Conservation (phyloP, 2,329 filamentous ascomycete genomes). For the Colletotrichum melonis region DNA sequence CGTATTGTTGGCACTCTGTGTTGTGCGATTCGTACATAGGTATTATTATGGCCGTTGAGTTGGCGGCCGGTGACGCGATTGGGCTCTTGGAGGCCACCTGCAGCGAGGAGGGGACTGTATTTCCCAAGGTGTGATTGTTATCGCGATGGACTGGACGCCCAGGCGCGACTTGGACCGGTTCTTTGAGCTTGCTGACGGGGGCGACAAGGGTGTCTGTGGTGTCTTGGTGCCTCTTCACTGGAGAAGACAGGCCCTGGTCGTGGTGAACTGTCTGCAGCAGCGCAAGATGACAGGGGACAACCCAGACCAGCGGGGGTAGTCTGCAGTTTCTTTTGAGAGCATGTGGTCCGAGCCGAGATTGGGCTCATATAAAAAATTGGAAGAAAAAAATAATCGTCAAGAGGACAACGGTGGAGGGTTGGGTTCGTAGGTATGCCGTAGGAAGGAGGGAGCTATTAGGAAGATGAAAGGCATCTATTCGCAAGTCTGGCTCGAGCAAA, state of each 20-base stretch:
- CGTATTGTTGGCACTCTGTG: neutral
- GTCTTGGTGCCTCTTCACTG: slow-evolving; percentile 15
- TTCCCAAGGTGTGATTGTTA: neutral
- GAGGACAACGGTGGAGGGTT: neutral
- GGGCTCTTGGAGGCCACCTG: neutral
- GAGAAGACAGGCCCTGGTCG: slow-evolving; percentile 11
- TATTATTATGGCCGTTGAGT: neutral
- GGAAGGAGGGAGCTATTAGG: neutral
- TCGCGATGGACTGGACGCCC: neutral
- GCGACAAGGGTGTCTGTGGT: slow-evolving; percentile 6
- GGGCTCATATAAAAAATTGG: slow-evolving; percentile 20
- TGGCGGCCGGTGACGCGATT: slow-evolving; percentile 19
- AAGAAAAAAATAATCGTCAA: neutral
- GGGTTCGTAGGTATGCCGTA: neutral
- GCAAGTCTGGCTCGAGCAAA: neutral
- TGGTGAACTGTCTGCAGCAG: neutral
- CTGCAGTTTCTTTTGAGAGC: slow-evolving; percentile 30
- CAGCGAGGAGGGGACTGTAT: slow-evolving; percentile 3
- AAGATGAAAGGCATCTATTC: neutral
- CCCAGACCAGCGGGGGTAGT: slow-evolving; percentile 8
- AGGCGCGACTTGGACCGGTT: slow-evolving; percentile 5
- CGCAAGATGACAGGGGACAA: slow-evolving; percentile 13
- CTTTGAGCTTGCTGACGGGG: neutral
- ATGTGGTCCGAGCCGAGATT: slow-evolving; percentile 35
- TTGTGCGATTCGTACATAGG: too few relatives aligned